Base-by-base conservation (phyloP, 2,329 filamentous ascomycete species). In the Cercospora brassicicola region DNA sequence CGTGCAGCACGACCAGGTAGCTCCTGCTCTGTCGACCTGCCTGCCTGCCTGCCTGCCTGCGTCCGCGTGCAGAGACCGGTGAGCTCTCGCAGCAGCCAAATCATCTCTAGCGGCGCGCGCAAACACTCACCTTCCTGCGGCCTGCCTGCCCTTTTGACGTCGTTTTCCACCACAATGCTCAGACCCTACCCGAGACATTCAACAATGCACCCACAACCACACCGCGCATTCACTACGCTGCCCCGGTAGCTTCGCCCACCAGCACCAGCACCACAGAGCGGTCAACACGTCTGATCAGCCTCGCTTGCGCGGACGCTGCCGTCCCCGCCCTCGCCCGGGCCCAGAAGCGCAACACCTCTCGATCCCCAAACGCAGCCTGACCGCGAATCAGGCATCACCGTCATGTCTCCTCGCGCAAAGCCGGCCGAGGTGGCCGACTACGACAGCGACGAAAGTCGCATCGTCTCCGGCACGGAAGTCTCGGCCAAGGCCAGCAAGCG, bases 401-500 rank as follows among this genome's bases (percentile, higher is more conserved):
- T 65, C 64, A 67, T 61, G 69, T 60, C 60, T 59, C 45, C 45
- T 33, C 56, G 18, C 31, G 61, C 56, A 26, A 73, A 67, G 72
- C 70, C 59, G 26, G 74, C 76, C 18, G 64, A 69, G 31, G 72
- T 74, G 72, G 81, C 82, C 74, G 81, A 83, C 73, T 82, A 77
- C 70, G 71, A 80, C 71, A 80, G 79, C 70, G 81, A 82, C 71
- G 76, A 79, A 53, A 78, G 78, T 69, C 73, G 74, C 67, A 74
- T 80, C 70, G 76, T 82, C 69, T 82, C 82, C 67, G 82, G 82
- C 66, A 83, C 83, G 71, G 80, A 79, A 72, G 68, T 73, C 59
- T 80, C 80, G 73, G 81, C 81, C 3, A 73, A 84, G 84, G 75
- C 72, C 79, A 79, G 64, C 62, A 71, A 82, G 64, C 60, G 68